A percentile compares a stretch with the other conserved stretches of the same genome.
Evolutionary conservation across 495 filamentous ascomycete genomes (phyloP).

Genomic region (Penicillium cosmopolitanum): DNA sequence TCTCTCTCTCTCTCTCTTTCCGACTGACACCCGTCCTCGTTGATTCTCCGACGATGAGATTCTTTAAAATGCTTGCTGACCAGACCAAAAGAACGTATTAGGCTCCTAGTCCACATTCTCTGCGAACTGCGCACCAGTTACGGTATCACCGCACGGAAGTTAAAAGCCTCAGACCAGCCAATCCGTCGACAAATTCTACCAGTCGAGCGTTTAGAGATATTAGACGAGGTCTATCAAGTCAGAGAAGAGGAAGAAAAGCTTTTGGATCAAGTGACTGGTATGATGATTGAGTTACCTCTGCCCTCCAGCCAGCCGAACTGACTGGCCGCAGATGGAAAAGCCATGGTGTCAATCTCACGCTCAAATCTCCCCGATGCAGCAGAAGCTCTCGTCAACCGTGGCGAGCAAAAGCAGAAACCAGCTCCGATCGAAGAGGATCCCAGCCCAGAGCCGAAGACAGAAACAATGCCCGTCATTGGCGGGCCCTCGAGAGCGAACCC

Average conservation of each 20-base stretch:
- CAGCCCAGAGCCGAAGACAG: slow-evolving; percentile 9
- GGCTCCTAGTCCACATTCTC: slow-evolving; percentile 63
- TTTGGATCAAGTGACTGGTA: slow-evolving; percentile 60
- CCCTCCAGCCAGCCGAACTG: slow-evolving; percentile 2
- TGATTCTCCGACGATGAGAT: background rate
- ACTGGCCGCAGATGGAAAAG: slow-evolving; percentile 22
- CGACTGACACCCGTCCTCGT: background rate
- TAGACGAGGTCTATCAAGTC: slow-evolving; percentile 70
- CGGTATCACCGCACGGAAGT: slow-evolving; percentile 37
- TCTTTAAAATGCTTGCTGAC: background rate
- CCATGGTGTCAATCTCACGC: slow-evolving; percentile 35
- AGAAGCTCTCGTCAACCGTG: slow-evolving; percentile 17
- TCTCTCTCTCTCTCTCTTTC: background rate
- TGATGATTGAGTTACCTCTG: background rate
- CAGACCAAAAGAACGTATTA: slow-evolving; percentile 55
- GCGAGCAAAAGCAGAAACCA: slow-evolving; percentile 16
- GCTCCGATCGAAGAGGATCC: slow-evolving; percentile 12
- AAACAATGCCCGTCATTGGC: slow-evolving; percentile 10
- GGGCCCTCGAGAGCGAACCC: slow-evolving; percentile 2
- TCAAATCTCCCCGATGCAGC: slow-evolving; percentile 37
- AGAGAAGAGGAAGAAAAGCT: slow-evolving; percentile 64
- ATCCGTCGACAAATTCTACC: slow-evolving; percentile 47
- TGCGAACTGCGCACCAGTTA: slow-evolving; percentile 45
- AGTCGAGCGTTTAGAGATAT: slow-evolving; percentile 39
- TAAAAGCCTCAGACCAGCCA: slow-evolving; percentile 47